phyloP scores from a whole-genome alignment of 257 asterid species.

The Nicotiana tabacum region DNA sequence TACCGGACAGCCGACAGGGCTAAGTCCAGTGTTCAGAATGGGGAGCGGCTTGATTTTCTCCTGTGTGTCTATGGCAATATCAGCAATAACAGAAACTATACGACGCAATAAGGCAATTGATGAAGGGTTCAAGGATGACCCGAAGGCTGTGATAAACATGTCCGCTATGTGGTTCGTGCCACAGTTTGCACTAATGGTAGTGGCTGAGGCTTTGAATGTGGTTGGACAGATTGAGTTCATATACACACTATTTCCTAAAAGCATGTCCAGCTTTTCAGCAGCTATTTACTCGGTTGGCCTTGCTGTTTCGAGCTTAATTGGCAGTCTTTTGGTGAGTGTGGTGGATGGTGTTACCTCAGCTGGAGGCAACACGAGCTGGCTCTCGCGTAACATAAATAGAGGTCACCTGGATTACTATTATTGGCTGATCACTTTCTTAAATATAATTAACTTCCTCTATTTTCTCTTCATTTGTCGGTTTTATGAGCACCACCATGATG shows the following conservation, averaged over 20 bases:
- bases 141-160: neutral
- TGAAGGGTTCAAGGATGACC: slow-evolving; percentile 12
- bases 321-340: slow-evolving; percentile 11
- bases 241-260: slow-evolving; percentile 15
- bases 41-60: slow-evolving; percentile 14
- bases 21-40: slow-evolving; percentile 7
- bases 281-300: slow-evolving; percentile 2
- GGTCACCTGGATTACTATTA: too few species aligned
- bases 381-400: too few species aligned
- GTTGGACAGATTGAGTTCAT: slow-evolving; percentile 20
- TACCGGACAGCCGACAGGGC: slow-evolving; percentile 2
- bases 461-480: neutral
- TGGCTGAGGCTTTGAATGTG: slow-evolving; percentile 17
- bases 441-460: too few species aligned
- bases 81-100: slow-evolving; percentile 15
- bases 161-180: slow-evolving; percentile 24
- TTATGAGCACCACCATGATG: neutral
- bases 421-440: too few species aligned
- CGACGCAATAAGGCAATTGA: slow-evolving; percentile 9
- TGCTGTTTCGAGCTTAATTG: slow-evolving; percentile 11
- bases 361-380: neutral
- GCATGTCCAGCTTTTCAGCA: slow-evolving; percentile 24
- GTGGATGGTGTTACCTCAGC: slow-evolving; percentile 8
- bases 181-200: slow-evolving; percentile 1
- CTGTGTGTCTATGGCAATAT: neutral